Base-by-base conservation (phyloP, 1,139 yeast species). In the Blastobotrys capitulatus region DNA sequence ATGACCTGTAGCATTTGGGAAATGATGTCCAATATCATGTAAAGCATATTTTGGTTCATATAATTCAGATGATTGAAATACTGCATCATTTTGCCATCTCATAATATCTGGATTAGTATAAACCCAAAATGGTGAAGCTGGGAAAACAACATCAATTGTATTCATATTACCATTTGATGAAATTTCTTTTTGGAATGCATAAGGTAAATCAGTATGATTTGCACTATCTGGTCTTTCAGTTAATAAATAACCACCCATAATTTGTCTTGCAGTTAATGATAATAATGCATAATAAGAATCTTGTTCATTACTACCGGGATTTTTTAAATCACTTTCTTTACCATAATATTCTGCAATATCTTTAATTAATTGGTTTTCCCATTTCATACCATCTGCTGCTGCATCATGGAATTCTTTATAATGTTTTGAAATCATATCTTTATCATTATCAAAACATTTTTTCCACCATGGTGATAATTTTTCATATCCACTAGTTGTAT, bases 81-180 rank as follows among this genome's bases (percentile, higher is more conserved):
- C n/a, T 13, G 48, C 38, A 32, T 44, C 47, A 25, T 34, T 19
- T n/a, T 12, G 18, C 27, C 38, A 48, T 36, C 42, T 36, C 25
- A 48, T 5, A 18, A 44, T 26, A n/a, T 40, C 38, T 2, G 31
- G 19, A 35, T 45, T 37, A 12, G 48, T 10, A 37, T 42, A 48
- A 25, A 18, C 31, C 19, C 25, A 42, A 44, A 40, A 48, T 26
- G 51, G 51, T 29, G 40, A 26, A 5, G 46, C 45, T 2, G 51
- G 51, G 48, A 48, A 48, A n/a, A 44, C 29, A 20, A 48, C 51
- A 29, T 48, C 51, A 16, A 48, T 38, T 16, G 45, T 48, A 27
- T 40, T 38, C 31, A 48, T 25, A 38, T 48, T 48, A 13, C 48
- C 51, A 31, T 37, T 20, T 2, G 41, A 31, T 32, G 36, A 19